Evolutionary conservation across 2,329 filamentous ascomycete species (phyloP).

Genomic region (Fusarium palustre): DNA sequence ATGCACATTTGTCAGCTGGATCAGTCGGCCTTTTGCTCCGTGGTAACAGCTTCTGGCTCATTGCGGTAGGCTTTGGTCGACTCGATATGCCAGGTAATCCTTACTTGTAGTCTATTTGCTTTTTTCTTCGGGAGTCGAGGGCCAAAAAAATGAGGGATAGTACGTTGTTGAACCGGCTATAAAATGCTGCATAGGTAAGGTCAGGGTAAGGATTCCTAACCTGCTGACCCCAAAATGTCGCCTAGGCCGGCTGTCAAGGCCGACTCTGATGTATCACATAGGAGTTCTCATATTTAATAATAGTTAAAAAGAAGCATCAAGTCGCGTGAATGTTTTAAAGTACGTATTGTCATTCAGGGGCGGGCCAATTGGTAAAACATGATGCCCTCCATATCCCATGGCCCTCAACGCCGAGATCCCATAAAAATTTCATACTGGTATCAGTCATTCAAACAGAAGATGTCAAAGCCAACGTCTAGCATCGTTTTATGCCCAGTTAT

Average conservation of each 20-base stretch:
- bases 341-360: slow-evolving; percentile 45
- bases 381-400: slow-evolving; percentile 49
- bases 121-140: slow-evolving; percentile 35
- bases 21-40: slow-evolving; percentile 2
- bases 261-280: slow-evolving; percentile 44
- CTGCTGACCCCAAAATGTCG: slow-evolving; percentile 49
- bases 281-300: slow-evolving; percentile 39
- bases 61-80: slow-evolving; percentile 21
- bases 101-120: slow-evolving; percentile 48
- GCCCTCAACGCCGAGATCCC: slow-evolving; percentile 53
- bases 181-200: slow-evolving; percentile 59
- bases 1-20: neutral
- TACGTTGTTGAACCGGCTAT: slow-evolving; percentile 32
- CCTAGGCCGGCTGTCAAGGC: slow-evolving; percentile 33
- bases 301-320: slow-evolving; percentile 30
- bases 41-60: slow-evolving; percentile 4
- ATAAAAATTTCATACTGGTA: slow-evolving; percentile 51
- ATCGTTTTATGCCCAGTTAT: slow-evolving; percentile 33
- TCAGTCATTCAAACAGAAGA: slow-evolving; percentile 50
- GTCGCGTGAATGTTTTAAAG: slow-evolving; percentile 30
- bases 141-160: slow-evolving; percentile 21
- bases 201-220: slow-evolving; percentile 64
- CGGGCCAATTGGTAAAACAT: slow-evolving; percentile 47
- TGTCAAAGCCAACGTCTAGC: slow-evolving; percentile 45
- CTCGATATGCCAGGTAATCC: slow-evolving; percentile 43